These are phyloP conservation scores for Aspergillus sparsus DNA, from an alignment of 495 filamentous ascomycete genomes.

Conservation along the genomic window DNA sequence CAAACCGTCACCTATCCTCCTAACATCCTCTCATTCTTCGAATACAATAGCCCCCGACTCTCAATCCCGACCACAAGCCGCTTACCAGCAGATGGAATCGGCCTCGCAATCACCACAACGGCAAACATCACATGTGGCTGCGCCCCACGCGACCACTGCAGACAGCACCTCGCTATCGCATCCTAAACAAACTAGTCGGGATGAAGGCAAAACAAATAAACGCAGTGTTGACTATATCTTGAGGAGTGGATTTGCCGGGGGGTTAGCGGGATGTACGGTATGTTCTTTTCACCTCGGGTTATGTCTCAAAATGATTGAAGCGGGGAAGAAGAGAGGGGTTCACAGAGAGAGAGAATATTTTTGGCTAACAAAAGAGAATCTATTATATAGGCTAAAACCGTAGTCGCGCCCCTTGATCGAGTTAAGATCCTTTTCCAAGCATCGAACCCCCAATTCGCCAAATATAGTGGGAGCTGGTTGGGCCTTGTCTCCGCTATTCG, in stretches of 20 bases:
- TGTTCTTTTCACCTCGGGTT: slow-evolving; percentile 29
- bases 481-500: slow-evolving; percentile 75
- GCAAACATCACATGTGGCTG: slow-evolving; percentile 29
- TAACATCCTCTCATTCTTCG: slow-evolving; percentile 13
- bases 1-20: slow-evolving; percentile 18
- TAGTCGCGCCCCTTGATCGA: slow-evolving; percentile 92
- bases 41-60: slow-evolving; percentile 20
- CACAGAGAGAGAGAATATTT: not conserved
- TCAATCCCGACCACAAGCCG: slow-evolving; percentile 20
- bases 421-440: slow-evolving; percentile 99
- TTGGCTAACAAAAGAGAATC: slow-evolving; percentile 12
- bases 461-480: slow-evolving; percentile 85
- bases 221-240: slow-evolving; percentile 80
- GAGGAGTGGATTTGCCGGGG: slow-evolving; percentile 80
- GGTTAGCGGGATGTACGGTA: slow-evolving; percentile 85
- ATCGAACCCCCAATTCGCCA: slow-evolving; percentile 87
- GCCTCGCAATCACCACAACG: slow-evolving; percentile 31
- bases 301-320: not conserved
- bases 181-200: slow-evolving; percentile 20
- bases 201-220: slow-evolving; percentile 54
- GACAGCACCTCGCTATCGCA: slow-evolving; percentile 13
- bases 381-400: slow-evolving; percentile 77
- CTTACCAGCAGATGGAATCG: slow-evolving; percentile 37
- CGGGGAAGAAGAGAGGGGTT: no score
- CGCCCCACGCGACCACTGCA: slow-evolving; percentile 18